Conservation (phyloP, 495 filamentous ascomycete genomes). For the Penicillium chermesinum region DNA sequence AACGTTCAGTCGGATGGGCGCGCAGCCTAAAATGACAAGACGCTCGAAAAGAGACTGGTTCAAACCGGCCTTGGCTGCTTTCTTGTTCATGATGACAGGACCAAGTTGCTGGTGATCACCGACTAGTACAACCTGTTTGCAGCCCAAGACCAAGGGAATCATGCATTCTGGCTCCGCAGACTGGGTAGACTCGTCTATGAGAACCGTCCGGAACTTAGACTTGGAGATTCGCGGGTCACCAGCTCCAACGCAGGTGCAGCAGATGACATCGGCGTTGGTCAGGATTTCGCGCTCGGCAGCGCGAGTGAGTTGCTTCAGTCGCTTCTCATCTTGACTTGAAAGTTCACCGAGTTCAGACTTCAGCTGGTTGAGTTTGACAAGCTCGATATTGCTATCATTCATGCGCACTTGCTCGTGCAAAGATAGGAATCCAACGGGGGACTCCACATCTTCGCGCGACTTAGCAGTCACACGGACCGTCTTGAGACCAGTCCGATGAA, state of each 20-base stretch:
- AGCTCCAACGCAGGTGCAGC: conserved; percentile 97
- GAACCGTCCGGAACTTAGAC: conserved; percentile 94
- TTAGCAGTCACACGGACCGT: conserved; percentile 98
- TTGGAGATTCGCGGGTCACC: conserved; percentile 93
- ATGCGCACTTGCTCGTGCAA: conserved; percentile 96
- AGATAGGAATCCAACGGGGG: conserved; percentile 88
- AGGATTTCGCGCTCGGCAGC: conserved; percentile 94
- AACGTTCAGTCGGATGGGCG: conserved; percentile 89
- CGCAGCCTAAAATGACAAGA: conserved; percentile 86
- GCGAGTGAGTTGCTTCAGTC: conserved; percentile 90
- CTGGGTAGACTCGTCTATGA: conserved; percentile 98
- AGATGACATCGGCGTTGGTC: conserved; percentile 95
- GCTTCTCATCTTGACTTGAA: conserved; percentile 96
- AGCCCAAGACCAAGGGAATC: conserved; percentile 95
- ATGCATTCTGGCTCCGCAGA: conserved; percentile 99
- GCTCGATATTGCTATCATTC: conserved; percentile 91
- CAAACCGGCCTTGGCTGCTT: conserved; percentile 92
- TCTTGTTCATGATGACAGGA: conserved; percentile 99
- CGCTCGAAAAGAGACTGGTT: conserved; percentile 98
- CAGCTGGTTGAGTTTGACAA: conserved; percentile 84
- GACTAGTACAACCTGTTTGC: conserved; percentile 97
- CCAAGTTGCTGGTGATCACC: conserved; percentile 98
- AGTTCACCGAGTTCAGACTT: conserved; percentile 90
- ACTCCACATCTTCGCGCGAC: conserved; percentile 97
- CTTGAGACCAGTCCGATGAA: conserved; percentile 91